Percentiles rank a stretch among this genome's conserved stretches.
Evolutionary conservation across 345 rosid species (phyloP).

Genomic region (Moricandia arvensis): DNA sequence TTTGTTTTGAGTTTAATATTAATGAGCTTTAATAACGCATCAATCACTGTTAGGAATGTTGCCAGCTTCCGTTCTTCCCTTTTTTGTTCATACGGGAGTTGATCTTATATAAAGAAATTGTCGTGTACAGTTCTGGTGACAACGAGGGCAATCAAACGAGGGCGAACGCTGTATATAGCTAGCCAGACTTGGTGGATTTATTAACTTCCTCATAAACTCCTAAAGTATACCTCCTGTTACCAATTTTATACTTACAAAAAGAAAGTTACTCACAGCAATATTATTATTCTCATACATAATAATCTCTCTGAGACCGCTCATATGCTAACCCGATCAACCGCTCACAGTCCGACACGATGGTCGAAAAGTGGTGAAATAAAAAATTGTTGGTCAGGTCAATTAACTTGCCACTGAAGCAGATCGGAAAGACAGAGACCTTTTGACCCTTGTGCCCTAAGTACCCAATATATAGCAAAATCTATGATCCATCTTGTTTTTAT

Average conservation of each 20-base stretch:
- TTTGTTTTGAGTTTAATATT: conserved; percentile 9
- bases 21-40: background rate
- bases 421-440: conserved; percentile 23
- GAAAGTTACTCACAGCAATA: background rate
- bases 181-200: background rate
- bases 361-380: conserved; percentile 24
- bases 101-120: background rate
- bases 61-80: background rate
- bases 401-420: conserved; percentile 27
- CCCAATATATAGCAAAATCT: conserved; percentile 1
- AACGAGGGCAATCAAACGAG: background rate
- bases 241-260: background rate
- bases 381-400: conserved; percentile 26
- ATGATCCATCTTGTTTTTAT: too few relatives aligned
- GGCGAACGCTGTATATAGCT: background rate
- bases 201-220: background rate
- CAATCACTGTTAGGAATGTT: background rate
- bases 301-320: background rate
- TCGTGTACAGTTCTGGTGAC: too few relatives aligned
- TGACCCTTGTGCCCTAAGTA: conserved; percentile 37
- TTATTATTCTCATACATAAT: background rate
- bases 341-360: conserved; percentile 5
- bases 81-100: background rate
- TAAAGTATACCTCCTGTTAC: background rate
- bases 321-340: background rate